These are phyloP conservation scores for Ascochyta pisi DNA, from an alignment of 2,329 filamentous ascomycete species.

Conservation along the genomic window DNA sequence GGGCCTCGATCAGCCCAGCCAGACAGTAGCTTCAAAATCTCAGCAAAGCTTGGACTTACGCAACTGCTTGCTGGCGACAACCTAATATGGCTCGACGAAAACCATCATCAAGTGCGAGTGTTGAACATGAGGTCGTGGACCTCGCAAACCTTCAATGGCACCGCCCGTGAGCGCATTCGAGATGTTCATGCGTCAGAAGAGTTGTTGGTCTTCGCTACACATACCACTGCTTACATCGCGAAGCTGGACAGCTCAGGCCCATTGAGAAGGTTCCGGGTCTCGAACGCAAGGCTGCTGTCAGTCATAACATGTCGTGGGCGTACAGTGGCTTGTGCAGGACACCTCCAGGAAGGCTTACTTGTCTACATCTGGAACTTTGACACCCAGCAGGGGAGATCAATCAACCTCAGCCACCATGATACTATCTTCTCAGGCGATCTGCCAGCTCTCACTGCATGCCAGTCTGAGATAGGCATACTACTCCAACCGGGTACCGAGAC, in stretches of 20 bases:
- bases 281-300: slow-evolving; percentile 3
- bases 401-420: slow-evolving; percentile 21
- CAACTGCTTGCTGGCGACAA: slow-evolving; percentile 26
- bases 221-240: slow-evolving; percentile 24
- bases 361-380: slow-evolving; percentile 43
- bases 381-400: slow-evolving; percentile 28
- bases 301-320: slow-evolving; percentile 27
- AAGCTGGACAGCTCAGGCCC: slow-evolving; percentile 19
- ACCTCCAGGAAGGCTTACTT: not conserved
- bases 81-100: slow-evolving; percentile 21
- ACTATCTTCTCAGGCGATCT: not conserved
- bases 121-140: slow-evolving; percentile 34
- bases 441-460: not conserved
- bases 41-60: not conserved
- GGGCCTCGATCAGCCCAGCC: slow-evolving; percentile 16
- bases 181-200: slow-evolving; percentile 29
- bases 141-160: slow-evolving; percentile 15
- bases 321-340: slow-evolving; percentile 32
- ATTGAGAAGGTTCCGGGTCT: slow-evolving; percentile 33
- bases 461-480: slow-evolving; percentile 8
- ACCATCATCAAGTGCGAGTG: slow-evolving; percentile 20
- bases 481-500: slow-evolving; percentile 22
- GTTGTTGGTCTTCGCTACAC: slow-evolving; percentile 32
- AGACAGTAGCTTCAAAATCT: slow-evolving; percentile 9
- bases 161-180: slow-evolving; percentile 32